Evolutionary conservation across 257 asterid genomes (phyloP).

Genomic region (Nicotiana tabacum): DNA sequence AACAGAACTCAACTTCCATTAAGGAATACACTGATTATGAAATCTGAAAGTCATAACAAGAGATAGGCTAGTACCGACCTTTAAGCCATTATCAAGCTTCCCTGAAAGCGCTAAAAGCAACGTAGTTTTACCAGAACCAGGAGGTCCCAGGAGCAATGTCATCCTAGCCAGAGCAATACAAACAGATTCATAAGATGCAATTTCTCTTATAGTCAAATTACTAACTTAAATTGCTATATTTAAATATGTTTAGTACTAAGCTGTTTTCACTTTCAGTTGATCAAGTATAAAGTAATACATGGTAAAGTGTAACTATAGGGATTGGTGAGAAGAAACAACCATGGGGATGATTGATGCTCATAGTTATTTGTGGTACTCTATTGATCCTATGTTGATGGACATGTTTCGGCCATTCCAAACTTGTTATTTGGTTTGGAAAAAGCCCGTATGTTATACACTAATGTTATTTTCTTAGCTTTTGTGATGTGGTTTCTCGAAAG

Average conservation of each 20-base stretch:
- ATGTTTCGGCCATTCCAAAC: too few relatives aligned
- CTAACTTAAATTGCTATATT: not conserved
- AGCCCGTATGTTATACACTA: too few relatives aligned
- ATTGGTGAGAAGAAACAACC: too few relatives aligned
- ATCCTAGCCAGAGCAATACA: constrained; percentile 41
- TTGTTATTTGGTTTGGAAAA: too few relatives aligned
- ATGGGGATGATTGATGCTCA: too few relatives aligned
- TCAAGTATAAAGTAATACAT: too few relatives aligned
- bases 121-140: constrained; percentile 90
- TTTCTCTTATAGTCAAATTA: not conserved
- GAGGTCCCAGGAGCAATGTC: constrained; percentile 91
- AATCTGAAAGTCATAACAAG: not conserved
- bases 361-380: too few relatives aligned
- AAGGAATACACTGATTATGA: not conserved
- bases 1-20: not conserved
- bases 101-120: constrained; percentile 78
- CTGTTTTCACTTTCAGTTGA: not conserved
- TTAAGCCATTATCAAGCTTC: constrained; percentile 56
- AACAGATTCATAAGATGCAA: not conserved
- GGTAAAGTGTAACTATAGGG: too few relatives aligned
- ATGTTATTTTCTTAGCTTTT: too few relatives aligned
- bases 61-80: constrained; percentile 40
- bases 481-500: too few relatives aligned
- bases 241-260: not conserved
- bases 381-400: too few relatives aligned